Conservation (phyloP, 2,329 filamentous ascomycete species). For the Ilyonectria mors-panacis region DNA sequence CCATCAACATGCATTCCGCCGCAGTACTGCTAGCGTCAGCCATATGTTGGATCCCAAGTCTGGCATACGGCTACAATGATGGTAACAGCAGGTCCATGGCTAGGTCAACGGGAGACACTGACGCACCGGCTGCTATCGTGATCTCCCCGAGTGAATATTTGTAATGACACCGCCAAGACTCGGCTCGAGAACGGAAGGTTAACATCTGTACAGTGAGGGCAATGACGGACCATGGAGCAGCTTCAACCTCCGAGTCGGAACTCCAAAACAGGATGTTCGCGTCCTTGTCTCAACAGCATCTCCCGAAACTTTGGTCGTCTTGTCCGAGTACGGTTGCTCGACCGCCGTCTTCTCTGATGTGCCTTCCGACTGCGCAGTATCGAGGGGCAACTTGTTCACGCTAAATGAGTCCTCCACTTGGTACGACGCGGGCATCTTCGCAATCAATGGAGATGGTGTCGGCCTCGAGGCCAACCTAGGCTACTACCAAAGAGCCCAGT, state of each 20-base stretch:
- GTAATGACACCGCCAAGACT: not conserved
- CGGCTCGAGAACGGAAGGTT: not conserved
- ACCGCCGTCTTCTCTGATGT: constrained; percentile 4
- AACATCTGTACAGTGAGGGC: constrained; percentile 6
- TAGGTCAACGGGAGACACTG: not conserved
- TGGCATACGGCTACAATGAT: not conserved
- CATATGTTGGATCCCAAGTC: not conserved
- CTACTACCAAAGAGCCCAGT: constrained; percentile 11
- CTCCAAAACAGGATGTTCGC: constrained; percentile 14
- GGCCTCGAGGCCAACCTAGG: constrained; percentile 14
- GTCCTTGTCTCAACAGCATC: constrained; percentile 17
- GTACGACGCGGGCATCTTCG: constrained; percentile 5
- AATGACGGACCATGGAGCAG: constrained; percentile 22
- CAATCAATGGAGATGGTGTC: constrained; percentile 10
- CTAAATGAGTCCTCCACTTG: constrained; percentile 13
- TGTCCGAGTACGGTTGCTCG: constrained; percentile 11
- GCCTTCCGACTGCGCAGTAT: constrained; percentile 15
- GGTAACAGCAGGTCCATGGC: not conserved
- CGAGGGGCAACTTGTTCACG: constrained; percentile 6
- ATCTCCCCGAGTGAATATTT: constrained; percentile 20
- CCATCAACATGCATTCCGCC: not conserved
- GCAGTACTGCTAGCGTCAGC: not conserved
- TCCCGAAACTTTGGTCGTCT: constrained; percentile 5
- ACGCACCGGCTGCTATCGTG: not conserved
- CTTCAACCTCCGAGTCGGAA: constrained; percentile 17